Percentiles rank a stretch among this genome's conserved stretches.
phyloP scores from a whole-genome alignment of 768 basidiomycete genomes.

The Basidioascus undulatus region DNA sequence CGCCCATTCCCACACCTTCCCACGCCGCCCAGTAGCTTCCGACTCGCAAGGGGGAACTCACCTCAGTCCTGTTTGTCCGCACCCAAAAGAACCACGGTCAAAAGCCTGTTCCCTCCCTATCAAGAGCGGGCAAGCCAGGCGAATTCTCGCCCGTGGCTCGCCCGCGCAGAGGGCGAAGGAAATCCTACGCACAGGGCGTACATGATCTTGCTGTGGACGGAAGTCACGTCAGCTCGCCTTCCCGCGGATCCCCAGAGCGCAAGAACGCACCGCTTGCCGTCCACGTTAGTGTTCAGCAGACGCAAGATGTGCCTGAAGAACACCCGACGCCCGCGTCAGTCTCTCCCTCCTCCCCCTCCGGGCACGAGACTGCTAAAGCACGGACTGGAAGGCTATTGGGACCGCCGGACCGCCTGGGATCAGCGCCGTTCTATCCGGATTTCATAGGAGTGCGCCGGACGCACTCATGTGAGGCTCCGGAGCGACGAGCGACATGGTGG shows the following conservation, averaged over 20 bases:
- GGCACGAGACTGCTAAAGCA: not conserved
- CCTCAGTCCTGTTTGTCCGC: too few relatives aligned
- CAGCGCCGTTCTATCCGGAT: not conserved
- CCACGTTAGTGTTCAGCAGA: constrained; percentile 98
- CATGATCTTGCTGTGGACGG: constrained; percentile 88
- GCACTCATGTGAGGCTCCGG: constrained; percentile 95
- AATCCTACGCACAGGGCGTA: constrained; percentile 1
- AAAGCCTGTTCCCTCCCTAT: too few relatives aligned
- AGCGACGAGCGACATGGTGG: constrained; percentile 81
- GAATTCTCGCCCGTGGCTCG: too few relatives aligned
- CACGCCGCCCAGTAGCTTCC: too few relatives aligned
- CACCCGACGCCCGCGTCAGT: not conserved
- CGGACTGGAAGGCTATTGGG: not conserved
- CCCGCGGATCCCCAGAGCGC: too few relatives aligned
- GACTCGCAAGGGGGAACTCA: too few relatives aligned
- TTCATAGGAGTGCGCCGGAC: constrained; percentile 21
- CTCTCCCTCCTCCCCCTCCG: not conserved
- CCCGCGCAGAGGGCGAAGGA: too few relatives aligned
- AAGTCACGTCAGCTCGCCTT: too few relatives aligned
- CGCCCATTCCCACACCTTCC: too few relatives aligned
- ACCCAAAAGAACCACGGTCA: too few relatives aligned
- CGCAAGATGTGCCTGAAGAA: constrained; percentile 76
- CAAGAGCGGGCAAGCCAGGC: too few relatives aligned
- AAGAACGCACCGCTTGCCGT: constrained; percentile 97
- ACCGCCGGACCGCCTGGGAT: not conserved